Evolutionary conservation across 75 land plant species (phyloP).

Genomic region (Sequoia sempervirens): DNA sequence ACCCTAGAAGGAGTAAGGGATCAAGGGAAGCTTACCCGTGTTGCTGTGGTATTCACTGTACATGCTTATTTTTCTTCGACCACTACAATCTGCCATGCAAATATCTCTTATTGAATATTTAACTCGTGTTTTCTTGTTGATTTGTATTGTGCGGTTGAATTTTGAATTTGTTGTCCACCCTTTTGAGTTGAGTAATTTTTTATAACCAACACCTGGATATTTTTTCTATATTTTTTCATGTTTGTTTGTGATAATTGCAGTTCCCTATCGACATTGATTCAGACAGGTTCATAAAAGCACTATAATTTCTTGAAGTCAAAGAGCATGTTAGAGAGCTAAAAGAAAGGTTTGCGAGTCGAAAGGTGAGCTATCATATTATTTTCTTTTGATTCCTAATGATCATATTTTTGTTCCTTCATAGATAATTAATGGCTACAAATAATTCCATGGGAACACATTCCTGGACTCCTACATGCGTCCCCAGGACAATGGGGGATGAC

Average conservation of each 20-base stretch:
- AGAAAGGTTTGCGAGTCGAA: constrained; percentile 76
- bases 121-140: neutral
- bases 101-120: neutral
- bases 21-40: constrained; percentile 93
- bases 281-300: constrained; percentile 79
- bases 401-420: neutral
- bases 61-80: neutral
- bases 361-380: constrained; percentile 38
- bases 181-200: neutral
- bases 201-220: neutral
- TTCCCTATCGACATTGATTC: constrained; percentile 98
- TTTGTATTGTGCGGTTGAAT: neutral
- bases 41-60: constrained; percentile 76
- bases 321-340: constrained; percentile 68
- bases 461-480: neutral
- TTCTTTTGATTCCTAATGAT: neutral
- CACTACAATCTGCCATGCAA: neutral
- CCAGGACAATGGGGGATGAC: neutral
- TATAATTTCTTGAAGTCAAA: constrained; percentile 69
- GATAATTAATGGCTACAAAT: neutral
- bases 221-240: neutral
- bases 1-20: constrained; percentile 98
- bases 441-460: too few species aligned
- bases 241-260: constrained; percentile 36
- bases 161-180: neutral